These are phyloP conservation scores for Chaetomiaceae sp. DNA, from an alignment of 2,329 filamentous ascomycete species.

Conservation along the genomic window DNA sequence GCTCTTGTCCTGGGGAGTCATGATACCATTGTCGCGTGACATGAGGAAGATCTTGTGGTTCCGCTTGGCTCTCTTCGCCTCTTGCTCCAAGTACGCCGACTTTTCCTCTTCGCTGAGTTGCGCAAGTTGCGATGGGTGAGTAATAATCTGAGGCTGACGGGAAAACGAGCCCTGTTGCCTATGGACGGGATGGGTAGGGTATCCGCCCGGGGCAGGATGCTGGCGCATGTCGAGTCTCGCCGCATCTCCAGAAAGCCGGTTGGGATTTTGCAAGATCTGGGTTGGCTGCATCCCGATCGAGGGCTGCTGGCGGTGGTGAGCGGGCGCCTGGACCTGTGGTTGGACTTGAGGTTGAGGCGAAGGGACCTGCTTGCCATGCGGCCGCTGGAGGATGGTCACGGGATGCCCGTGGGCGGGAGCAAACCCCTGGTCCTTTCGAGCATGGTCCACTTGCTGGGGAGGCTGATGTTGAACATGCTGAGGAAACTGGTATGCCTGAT, in stretches of 20 bases:
- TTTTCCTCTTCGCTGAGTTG: conserved; percentile 81
- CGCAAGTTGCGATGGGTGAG: conserved; percentile 68
- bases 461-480: conserved; percentile 23
- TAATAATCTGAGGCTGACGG: conserved; percentile 46
- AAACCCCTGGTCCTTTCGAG: conserved; percentile 25
- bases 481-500: conserved; percentile 22
- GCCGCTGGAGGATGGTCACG: conserved; percentile 52
- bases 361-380: conserved; percentile 40
- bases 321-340: conserved; percentile 28
- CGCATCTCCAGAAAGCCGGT: conserved; percentile 52
- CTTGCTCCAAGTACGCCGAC: conserved; percentile 76
- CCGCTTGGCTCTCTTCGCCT: conserved; percentile 90
- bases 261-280: conserved; percentile 77
- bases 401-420: conserved; percentile 41
- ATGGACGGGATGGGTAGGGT: conserved; percentile 31
- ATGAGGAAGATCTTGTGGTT: conserved; percentile 97
- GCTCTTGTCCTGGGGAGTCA: conserved; percentile 99
- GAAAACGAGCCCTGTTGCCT: conserved; percentile 52
- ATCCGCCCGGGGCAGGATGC: conserved; percentile 27
- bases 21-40: conserved; percentile 90
- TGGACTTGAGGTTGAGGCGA: conserved; percentile 31
- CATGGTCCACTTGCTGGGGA: conserved; percentile 14
- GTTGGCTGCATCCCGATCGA: conserved; percentile 52
- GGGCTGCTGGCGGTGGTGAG: conserved; percentile 27
- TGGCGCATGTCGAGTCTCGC: conserved; percentile 32